Conservation (phyloP, 305 asterid species). For the Fraxinus platypoda region DNA sequence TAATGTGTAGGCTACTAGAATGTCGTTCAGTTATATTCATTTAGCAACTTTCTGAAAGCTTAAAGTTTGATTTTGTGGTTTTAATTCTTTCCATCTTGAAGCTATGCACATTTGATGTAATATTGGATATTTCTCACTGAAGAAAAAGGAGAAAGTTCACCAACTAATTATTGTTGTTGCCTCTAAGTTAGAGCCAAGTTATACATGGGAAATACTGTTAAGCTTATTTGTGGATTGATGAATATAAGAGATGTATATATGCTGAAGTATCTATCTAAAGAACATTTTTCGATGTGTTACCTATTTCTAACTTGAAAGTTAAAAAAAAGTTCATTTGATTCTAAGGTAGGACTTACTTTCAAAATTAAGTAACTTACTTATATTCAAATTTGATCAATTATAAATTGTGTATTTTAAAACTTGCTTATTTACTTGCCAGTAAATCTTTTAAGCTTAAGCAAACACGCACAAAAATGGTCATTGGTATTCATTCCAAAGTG, state of each 20-base stretch:
- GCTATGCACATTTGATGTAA: constrained; percentile 14
- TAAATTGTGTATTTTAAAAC: background rate
- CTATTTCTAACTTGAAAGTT: background rate
- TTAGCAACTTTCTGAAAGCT: constrained; percentile 13
- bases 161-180: background rate
- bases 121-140: constrained; percentile 4
- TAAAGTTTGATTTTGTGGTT: constrained; percentile 2
- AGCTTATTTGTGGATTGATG: constrained; percentile 1
- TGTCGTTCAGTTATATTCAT: background rate
- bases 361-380: background rate
- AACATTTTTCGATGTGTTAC: background rate
- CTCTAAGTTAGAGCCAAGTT: background rate
- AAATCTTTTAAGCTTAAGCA: background rate
- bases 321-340: background rate
- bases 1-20: background rate
- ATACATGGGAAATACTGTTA: background rate
- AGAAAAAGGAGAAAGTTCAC: background rate
- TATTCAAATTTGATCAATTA: background rate
- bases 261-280: background rate
- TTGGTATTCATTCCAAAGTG: background rate
- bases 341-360: background rate
- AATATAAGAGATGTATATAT: constrained; percentile 2
- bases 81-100: background rate
- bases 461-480: background rate
- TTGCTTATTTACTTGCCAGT: background rate